Conservation (phyloP, 2,329 filamentous ascomycete species). For the Orbilia blumenaviensis region DNA sequence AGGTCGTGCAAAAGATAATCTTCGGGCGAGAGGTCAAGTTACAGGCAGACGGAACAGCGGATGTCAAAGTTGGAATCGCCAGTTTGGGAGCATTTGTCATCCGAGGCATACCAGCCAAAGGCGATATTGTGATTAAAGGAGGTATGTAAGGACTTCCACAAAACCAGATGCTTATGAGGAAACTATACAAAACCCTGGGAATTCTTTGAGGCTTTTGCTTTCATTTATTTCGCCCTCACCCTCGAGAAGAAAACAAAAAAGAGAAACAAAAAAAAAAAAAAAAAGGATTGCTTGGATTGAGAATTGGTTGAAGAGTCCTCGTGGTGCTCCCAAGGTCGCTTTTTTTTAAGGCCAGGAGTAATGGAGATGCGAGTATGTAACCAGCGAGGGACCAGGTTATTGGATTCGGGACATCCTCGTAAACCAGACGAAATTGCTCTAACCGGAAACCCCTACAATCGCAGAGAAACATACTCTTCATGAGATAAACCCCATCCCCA, state of each 20-base stretch:
- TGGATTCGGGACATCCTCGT: not conserved
- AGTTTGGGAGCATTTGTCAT: slow-evolving; percentile 78
- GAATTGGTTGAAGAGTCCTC: not conserved
- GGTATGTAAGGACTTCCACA: slow-evolving; percentile 53
- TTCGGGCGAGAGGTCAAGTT: slow-evolving; percentile 77
- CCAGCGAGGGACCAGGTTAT: not conserved
- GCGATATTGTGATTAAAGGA: slow-evolving; percentile 68
- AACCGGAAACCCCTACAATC: slow-evolving; percentile 57
- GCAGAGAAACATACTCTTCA: slow-evolving; percentile 70
- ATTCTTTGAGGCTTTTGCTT: not conserved
- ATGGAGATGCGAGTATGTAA: not conserved
- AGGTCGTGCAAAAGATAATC: slow-evolving; percentile 81
- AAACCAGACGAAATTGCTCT: slow-evolving; percentile 18
- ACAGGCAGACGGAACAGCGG: slow-evolving; percentile 79
- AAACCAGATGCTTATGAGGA: not conserved
- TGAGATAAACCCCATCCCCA: slow-evolving; percentile 69
- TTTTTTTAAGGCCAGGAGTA: not conserved
- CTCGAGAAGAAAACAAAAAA: not conserved
- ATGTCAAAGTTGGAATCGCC: slow-evolving; percentile 81
- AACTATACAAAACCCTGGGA: slow-evolving; percentile 11
- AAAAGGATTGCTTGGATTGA: not conserved
- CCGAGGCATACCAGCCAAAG: slow-evolving; percentile 81
- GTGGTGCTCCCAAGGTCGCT: not conserved
- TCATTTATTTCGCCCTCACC: not conserved
- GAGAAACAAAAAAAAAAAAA: not conserved